Percentiles rank a stretch among this genome's conserved stretches.
Conservation (phyloP, 2,329 filamentous ascomycete genomes). For the Tolypocladium endophyticum region DNA sequence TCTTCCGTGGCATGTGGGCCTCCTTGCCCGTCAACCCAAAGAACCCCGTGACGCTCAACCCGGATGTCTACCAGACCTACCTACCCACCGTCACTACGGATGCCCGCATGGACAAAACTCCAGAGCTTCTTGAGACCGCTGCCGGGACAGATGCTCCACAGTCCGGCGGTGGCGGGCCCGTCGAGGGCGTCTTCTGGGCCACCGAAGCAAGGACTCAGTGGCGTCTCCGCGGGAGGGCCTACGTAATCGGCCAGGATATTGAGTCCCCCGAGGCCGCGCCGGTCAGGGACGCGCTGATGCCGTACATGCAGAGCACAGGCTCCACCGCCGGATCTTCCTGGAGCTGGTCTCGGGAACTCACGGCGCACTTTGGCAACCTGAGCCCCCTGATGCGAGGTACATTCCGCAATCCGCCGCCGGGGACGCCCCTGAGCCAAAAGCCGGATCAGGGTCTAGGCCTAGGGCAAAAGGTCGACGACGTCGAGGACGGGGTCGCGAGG, state of each 20-base stretch:
- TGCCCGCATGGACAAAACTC: conserved; percentile 72
- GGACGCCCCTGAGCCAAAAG: conserved; percentile 44
- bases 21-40: conserved; percentile 60
- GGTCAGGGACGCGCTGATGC: conserved; percentile 48
- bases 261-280: conserved; percentile 31
- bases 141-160: not conserved
- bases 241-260: conserved; percentile 62
- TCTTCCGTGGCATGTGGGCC: conserved; percentile 79
- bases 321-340: conserved; percentile 39
- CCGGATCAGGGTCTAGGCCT: conserved; percentile 30
- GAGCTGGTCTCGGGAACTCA: conserved; percentile 72
- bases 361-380: conserved; percentile 82
- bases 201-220: conserved; percentile 65
- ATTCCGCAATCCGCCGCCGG: conserved; percentile 64
- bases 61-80: conserved; percentile 60
- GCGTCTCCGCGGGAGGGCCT: conserved; percentile 69
- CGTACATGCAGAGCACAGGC: conserved; percentile 44
- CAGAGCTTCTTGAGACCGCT: conserved; percentile 47
- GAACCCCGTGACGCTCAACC: conserved; percentile 65
- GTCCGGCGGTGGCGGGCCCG: conserved; percentile 53
- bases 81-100: conserved; percentile 80
- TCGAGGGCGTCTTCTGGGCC: conserved; percentile 83
- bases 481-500: conserved; percentile 61
- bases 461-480: conserved; percentile 57
- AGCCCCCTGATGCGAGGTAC: conserved; percentile 69